These are phyloP conservation scores for Lenwebbia sp. DNA, from an alignment of 345 rosid genomes.

Conservation along the genomic window DNA sequence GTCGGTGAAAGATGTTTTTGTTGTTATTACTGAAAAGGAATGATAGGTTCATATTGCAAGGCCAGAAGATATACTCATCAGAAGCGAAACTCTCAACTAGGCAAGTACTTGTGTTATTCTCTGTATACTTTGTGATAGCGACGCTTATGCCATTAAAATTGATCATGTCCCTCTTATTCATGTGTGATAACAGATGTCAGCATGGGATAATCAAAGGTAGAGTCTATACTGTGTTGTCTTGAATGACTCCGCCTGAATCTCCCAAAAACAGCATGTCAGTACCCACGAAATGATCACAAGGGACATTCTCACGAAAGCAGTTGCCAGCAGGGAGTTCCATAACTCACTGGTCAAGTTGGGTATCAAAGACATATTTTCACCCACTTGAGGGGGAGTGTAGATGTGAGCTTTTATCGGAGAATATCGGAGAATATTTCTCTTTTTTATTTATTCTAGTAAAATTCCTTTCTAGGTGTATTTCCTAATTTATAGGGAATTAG, in stretches of 20 bases:
- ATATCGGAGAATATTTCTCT: no score
- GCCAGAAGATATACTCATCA: background rate
- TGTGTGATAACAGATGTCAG: background rate
- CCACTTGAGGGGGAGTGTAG: no score
- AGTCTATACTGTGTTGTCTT: background rate
- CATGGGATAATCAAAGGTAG: background rate
- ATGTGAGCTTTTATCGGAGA: no score
- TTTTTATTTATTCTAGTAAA: no score
- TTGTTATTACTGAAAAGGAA: constrained; percentile 52
- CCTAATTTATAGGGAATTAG: no score
- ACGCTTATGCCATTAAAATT: background rate
- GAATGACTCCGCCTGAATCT: background rate
- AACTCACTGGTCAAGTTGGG: no score
- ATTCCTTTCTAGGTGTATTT: no score
- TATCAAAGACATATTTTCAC: no score
- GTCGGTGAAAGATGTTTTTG: constrained; percentile 43
- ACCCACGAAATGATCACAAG: background rate
- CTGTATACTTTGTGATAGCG: background rate
- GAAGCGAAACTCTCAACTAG: background rate
- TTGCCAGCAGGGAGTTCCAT: no score
- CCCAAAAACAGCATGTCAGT: background rate
- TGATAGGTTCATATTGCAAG: constrained; percentile 3
- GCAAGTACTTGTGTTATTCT: background rate
- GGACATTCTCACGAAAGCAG: no score
- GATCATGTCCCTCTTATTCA: background rate